Evolutionary conservation across 305 asterid species (phyloP).

Genomic region (Solanum hybrid): DNA sequence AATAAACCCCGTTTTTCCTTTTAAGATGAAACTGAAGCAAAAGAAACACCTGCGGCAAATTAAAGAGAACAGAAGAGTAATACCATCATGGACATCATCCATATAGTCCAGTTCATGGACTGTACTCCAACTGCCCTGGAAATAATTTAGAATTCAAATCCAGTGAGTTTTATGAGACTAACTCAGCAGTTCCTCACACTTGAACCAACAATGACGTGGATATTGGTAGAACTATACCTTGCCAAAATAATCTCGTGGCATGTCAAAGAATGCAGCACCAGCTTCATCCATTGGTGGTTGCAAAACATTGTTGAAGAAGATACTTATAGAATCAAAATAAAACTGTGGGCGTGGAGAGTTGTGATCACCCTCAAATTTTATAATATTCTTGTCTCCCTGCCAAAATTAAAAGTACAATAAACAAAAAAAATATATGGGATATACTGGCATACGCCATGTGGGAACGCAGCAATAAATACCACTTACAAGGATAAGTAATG

Average conservation of each 20-base stretch:
- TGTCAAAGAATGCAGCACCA: slow-evolving; percentile 45
- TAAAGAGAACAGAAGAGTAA: slow-evolving; percentile 4
- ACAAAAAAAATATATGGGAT: not conserved
- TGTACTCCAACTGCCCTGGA: slow-evolving; percentile 50
- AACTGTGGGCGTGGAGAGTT: slow-evolving; percentile 92
- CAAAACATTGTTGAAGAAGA: slow-evolving; percentile 77
- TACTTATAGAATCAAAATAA: slow-evolving; percentile 87
- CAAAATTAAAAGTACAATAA: slow-evolving; percentile 4
- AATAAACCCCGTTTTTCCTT: not conserved
- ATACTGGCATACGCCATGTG: not conserved
- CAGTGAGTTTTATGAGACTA: not conserved
- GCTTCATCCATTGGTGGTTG: slow-evolving; percentile 63
- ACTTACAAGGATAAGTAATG: not conserved
- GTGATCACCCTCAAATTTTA: slow-evolving; percentile 93
- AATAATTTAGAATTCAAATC: not conserved
- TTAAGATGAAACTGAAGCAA: not conserved
- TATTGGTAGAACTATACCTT: slow-evolving; percentile 34
- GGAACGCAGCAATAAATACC: not conserved
- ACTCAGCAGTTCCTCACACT: not conserved
- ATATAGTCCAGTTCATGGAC: slow-evolving; percentile 39
- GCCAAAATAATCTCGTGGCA: slow-evolving; percentile 41
- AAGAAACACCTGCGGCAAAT: not conserved
- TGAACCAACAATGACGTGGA: not conserved
- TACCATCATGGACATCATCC: slow-evolving; percentile 49
- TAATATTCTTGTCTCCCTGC: slow-evolving; percentile 92